Evolutionary conservation across 2,329 filamentous ascomycete genomes (phyloP).

Genomic region (Phaeosphaeriaceae sp.): DNA sequence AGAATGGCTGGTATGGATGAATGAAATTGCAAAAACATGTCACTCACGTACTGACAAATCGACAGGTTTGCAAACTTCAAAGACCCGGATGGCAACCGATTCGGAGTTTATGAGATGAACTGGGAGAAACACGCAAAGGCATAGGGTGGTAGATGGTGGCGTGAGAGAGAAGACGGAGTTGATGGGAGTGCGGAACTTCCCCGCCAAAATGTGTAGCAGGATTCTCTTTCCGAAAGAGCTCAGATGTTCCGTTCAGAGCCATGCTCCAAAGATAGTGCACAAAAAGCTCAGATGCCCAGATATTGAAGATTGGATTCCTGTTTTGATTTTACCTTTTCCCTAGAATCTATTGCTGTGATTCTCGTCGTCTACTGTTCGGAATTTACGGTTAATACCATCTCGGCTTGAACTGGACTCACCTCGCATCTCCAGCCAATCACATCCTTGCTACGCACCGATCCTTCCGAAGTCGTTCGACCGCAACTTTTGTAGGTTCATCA

Average conservation of each 20-base stretch:
- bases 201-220: conserved; percentile 16
- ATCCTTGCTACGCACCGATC: background rate
- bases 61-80: conserved; percentile 25
- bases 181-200: conserved; percentile 2
- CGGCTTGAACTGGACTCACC: conserved; percentile 27
- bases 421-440: conserved; percentile 22
- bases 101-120: conserved; percentile 22
- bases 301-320: background rate
- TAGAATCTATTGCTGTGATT: background rate
- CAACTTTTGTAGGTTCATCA: conserved; percentile 20
- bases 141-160: background rate
- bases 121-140: background rate
- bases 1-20: conserved; percentile 11
- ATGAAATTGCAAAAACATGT: too few species aligned
- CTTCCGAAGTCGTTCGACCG: conserved; percentile 12
- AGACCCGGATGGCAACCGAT: conserved; percentile 28
- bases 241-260: conserved; percentile 16
- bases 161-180: background rate
- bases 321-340: background rate
- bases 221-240: conserved; percentile 28
- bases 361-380: background rate
- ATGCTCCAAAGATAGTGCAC: background rate
- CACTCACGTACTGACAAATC: too few species aligned
- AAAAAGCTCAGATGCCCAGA: conserved; percentile 3
- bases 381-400: background rate